These are phyloP conservation scores for Leavenworthia alabamica DNA, from an alignment of 345 rosid genomes.

Conservation along the genomic window DNA sequence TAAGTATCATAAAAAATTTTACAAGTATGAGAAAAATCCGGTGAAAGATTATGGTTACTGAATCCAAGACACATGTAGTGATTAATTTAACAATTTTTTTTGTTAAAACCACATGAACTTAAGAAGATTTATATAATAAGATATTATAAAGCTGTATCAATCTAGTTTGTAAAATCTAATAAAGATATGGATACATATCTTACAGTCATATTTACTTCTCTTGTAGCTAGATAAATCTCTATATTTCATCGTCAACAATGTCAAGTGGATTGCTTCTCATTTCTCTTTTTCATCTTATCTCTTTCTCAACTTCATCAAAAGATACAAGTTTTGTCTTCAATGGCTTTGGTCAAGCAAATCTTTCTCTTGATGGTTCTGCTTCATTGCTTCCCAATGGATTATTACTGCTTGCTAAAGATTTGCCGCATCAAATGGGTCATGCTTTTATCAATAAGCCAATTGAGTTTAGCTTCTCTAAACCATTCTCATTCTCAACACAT, in stretches of 20 bases:
- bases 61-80: slow-evolving; percentile 21
- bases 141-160: neutral
- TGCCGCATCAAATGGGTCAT: slow-evolving; percentile 51
- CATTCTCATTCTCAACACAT: slow-evolving; percentile 34
- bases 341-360: slow-evolving; percentile 15
- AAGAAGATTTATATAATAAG: neutral
- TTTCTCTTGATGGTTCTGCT: slow-evolving; percentile 20
- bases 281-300: neutral
- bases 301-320: slow-evolving; percentile 14
- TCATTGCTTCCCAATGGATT: slow-evolving; percentile 39
- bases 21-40: slow-evolving; percentile 14
- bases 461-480: slow-evolving; percentile 28
- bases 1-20: neutral
- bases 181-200: neutral
- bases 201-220: neutral
- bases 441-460: slow-evolving; percentile 56
- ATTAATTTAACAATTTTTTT: no score
- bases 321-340: slow-evolving; percentile 14
- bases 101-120: slow-evolving; percentile 15
- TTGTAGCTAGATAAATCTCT: slow-evolving; percentile 7
- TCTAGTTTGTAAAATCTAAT: neutral
- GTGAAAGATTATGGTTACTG: slow-evolving; percentile 14
- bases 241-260: slow-evolving; percentile 6
- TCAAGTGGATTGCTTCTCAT: slow-evolving; percentile 8
- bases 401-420: slow-evolving; percentile 44